Conservation (phyloP, 106 monocot species). For the Triglochin maritima region DNA sequence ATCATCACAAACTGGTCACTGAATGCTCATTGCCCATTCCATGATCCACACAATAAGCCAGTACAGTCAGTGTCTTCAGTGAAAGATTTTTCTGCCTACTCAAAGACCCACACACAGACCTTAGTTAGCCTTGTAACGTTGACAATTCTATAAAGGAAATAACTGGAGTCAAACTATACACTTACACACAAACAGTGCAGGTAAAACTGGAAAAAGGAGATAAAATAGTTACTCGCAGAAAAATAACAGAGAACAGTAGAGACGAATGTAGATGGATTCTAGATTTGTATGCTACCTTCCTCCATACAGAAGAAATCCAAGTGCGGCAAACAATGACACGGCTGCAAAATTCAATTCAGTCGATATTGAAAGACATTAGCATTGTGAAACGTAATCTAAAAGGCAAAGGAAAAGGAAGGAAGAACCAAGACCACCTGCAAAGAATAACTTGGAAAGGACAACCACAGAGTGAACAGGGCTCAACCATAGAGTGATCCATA, state of each 20-base stretch:
- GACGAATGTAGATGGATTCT: too few relatives aligned
- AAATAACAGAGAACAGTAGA: neutral
- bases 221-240: neutral
- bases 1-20: too few relatives aligned
- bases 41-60: too few relatives aligned
- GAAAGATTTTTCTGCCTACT: neutral
- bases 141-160: neutral
- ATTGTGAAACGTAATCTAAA: too few relatives aligned
- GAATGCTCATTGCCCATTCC: too few relatives aligned
- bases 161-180: neutral
- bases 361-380: neutral
- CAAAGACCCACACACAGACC: too few relatives aligned
- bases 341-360: conserved; percentile 23
- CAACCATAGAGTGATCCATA: conserved; percentile 88
- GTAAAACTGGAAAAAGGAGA: neutral
- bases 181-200: neutral
- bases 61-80: neutral
- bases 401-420: too few relatives aligned
- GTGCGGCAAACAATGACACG: conserved; percentile 66
- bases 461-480: conserved; percentile 43
- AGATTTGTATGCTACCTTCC: conserved; percentile 38
- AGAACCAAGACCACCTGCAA: conserved; percentile 45
- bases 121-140: too few relatives aligned
- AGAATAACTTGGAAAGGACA: conserved; percentile 66
- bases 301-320: conserved; percentile 85